These are phyloP conservation scores for Coniochaeta pulveracea DNA, from an alignment of 2,329 filamentous ascomycete genomes.

Conservation along the genomic window DNA sequence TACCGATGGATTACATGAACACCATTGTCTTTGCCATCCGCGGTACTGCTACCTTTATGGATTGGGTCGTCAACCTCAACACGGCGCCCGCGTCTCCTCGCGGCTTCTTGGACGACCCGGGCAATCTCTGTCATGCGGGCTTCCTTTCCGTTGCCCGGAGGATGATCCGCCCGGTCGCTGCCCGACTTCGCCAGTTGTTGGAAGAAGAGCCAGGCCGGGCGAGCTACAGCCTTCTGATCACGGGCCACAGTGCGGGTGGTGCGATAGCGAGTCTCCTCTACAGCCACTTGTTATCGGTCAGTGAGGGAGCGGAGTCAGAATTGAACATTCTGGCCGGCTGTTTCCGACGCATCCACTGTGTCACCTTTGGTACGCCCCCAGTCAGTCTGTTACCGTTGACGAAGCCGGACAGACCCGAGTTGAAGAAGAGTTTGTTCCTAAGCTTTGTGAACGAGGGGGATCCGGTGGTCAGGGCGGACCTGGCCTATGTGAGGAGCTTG, in stretches of 20 bases:
- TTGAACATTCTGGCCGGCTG: constrained; percentile 56
- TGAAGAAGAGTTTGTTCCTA: constrained; percentile 62
- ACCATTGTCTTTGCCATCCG: constrained; percentile 77
- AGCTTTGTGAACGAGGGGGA: constrained; percentile 82
- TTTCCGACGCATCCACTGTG: constrained; percentile 73
- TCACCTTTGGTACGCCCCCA: constrained; percentile 78
- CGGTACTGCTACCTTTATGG: constrained; percentile 68
- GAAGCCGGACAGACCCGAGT: constrained; percentile 37
- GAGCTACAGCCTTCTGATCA: constrained; percentile 64
- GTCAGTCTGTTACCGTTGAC: constrained; percentile 59
- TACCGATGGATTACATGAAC: constrained; percentile 66
- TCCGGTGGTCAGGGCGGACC: constrained; percentile 66
- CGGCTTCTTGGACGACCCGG: constrained; percentile 65
- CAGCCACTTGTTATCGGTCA: constrained; percentile 63
- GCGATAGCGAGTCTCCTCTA: constrained; percentile 74
- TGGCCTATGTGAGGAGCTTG: constrained; percentile 60
- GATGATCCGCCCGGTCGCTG: constrained; percentile 65
- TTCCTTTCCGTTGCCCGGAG: constrained; percentile 66
- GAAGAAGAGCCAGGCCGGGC: constrained; percentile 58
- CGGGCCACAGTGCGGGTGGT: constrained; percentile 77
- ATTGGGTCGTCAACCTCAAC: constrained; percentile 78
- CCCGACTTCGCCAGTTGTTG: constrained; percentile 56
- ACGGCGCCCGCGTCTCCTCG: constrained; percentile 52
- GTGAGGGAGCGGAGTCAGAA: constrained; percentile 46
- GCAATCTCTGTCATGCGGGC: constrained; percentile 70